These are phyloP conservation scores for Kalaharituber pfeilii DNA, from an alignment of 2,329 filamentous ascomycete species.

Conservation along the genomic window DNA sequence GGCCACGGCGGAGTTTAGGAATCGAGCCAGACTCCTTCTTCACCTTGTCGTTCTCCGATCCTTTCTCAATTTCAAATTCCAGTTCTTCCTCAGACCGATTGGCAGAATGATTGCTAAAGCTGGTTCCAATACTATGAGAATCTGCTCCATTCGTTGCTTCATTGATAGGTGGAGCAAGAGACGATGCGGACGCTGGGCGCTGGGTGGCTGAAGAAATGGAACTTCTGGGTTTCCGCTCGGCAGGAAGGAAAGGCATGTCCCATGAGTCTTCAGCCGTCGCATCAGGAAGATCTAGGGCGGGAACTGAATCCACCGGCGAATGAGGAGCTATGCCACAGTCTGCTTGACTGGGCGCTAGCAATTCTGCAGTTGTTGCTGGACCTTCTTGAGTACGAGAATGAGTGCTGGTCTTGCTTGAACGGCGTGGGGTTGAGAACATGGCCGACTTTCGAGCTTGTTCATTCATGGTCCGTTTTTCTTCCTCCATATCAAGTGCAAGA, in stretches of 20 bases:
- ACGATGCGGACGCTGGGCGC: constrained; percentile 12
- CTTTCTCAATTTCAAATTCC: constrained; percentile 12
- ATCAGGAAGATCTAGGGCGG: background rate
- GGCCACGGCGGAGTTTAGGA: constrained; percentile 59
- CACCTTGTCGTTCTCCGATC: constrained; percentile 12
- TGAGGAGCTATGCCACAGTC: too few relatives aligned
- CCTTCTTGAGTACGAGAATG: background rate
- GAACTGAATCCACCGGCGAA: background rate
- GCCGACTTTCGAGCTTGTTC: background rate
- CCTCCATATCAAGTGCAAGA: constrained; percentile 64
- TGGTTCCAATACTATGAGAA: constrained; percentile 16
- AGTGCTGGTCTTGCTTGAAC: background rate
- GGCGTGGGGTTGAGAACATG: background rate
- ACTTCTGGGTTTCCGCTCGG: constrained; percentile 7
- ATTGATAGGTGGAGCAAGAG: constrained; percentile 7
- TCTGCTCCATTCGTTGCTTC: constrained; percentile 9
- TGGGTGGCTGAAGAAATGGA: constrained; percentile 13
- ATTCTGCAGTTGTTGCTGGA: background rate
- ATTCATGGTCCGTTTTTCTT: constrained; percentile 36
- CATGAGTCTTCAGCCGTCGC: background rate
- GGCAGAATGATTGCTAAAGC: constrained; percentile 12
- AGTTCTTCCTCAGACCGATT: constrained; percentile 7
- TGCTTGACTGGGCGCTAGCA: background rate
- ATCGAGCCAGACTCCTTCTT: constrained; percentile 19
- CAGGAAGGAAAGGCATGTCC: background rate